phyloP scores from a whole-genome alignment of 768 basidiomycete species.

The Trametes coccinea region DNA sequence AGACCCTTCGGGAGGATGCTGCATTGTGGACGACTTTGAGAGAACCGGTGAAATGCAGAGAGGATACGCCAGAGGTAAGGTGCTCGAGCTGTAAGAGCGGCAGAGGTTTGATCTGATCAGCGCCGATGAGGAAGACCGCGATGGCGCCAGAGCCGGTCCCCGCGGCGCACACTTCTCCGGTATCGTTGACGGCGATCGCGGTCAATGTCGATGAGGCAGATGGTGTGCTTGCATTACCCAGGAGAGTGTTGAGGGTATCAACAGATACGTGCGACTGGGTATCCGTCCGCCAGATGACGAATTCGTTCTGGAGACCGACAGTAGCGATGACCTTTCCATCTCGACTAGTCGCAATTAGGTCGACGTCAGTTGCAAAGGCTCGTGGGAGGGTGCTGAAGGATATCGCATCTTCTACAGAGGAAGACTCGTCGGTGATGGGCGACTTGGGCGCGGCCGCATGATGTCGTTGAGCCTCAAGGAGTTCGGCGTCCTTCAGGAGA shows the following conservation, averaged over 20 bases:
- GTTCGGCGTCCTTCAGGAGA: constrained; percentile 87
- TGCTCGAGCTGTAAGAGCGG: constrained; percentile 48
- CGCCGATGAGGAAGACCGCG: constrained; percentile 58
- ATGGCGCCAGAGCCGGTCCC: constrained; percentile 71
- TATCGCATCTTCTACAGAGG: constrained; percentile 44
- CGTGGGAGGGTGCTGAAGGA: constrained; percentile 75
- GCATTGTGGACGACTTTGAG: not conserved
- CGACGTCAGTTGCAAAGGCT: constrained; percentile 80
- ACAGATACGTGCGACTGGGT: constrained; percentile 44
- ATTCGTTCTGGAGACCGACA: constrained; percentile 77
- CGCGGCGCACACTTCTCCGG: constrained; percentile 64
- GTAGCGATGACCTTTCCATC: constrained; percentile 68
- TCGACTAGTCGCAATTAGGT: constrained; percentile 70
- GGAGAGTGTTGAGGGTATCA: constrained; percentile 53
- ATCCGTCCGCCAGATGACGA: constrained; percentile 65
- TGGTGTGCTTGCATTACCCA: constrained; percentile 49
- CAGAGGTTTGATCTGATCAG: constrained; percentile 37
- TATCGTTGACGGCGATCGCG: constrained; percentile 60
- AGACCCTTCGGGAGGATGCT: not conserved
- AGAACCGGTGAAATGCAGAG: constrained; percentile 11
- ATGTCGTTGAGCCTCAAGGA: constrained; percentile 82
- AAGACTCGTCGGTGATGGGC: constrained; percentile 30
- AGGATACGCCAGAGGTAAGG: constrained; percentile 24
- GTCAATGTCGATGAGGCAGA: constrained; percentile 53
- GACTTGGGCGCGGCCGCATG: constrained; percentile 46